A percentile compares a stretch with the other conserved stretches of the same genome.
Conservation (phyloP, 2,329 filamentous ascomycete genomes). For the Lasiodiplodia sp. region DNA sequence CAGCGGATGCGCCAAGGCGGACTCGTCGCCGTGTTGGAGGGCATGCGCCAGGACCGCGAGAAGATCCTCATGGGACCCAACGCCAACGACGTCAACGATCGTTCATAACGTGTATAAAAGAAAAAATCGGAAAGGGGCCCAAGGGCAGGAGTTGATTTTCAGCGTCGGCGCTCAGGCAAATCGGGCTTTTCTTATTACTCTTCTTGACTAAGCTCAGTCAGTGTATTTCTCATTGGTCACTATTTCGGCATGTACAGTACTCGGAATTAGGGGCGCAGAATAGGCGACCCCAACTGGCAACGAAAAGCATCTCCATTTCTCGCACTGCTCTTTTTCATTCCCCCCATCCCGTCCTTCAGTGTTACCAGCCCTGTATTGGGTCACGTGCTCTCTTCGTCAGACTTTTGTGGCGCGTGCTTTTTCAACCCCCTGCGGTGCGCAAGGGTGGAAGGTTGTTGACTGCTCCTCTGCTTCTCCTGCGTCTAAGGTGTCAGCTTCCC, state of each 20-base stretch:
- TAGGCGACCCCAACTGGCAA: slow-evolving; percentile 6
- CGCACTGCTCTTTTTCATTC: not conserved
- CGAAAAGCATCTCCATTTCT: slow-evolving; percentile 26
- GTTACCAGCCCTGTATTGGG: not conserved
- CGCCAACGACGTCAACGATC: slow-evolving; percentile 20
- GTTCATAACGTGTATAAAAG: slow-evolving; percentile 13
- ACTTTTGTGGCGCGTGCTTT: not conserved
- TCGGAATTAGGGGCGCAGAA: not conserved
- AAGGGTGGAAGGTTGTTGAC: not conserved
- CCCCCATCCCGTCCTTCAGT: not conserved
- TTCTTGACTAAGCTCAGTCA: slow-evolving; percentile 27
- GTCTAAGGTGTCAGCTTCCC: not conserved
- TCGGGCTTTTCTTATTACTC: slow-evolving; percentile 20
- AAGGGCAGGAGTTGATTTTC: slow-evolving; percentile 21
- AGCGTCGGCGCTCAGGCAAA: slow-evolving; percentile 30
- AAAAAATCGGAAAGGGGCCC: slow-evolving; percentile 11
- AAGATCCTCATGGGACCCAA: slow-evolving; percentile 25
- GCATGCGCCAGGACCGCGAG: slow-evolving; percentile 70
- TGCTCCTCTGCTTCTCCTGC: not conserved
- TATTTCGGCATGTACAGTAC: not conserved
- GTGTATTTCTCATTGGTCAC: slow-evolving; percentile 27
- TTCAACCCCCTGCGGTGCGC: not conserved
- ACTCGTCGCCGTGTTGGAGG: slow-evolving; percentile 72
- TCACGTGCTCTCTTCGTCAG: slow-evolving; percentile 3
- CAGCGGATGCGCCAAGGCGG: slow-evolving; percentile 73